Evolutionary conservation across 2,329 filamentous ascomycete species (phyloP), one percentile per base, ranked within the genome.

Genomic region (Akanthomyces uredinophilus): DNA sequence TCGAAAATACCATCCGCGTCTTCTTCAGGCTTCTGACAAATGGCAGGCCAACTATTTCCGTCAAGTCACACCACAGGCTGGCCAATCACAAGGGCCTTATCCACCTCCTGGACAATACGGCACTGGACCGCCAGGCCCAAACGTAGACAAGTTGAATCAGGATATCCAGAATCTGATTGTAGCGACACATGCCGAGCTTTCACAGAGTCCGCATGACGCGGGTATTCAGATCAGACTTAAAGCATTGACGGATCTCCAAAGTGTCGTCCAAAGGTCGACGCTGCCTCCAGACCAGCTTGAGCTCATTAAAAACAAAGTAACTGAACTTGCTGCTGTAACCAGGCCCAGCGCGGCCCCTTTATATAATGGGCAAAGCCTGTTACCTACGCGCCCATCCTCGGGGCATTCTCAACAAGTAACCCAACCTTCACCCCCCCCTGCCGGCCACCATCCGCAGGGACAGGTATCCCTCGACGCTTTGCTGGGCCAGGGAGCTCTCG

Each of bases 291-390:
- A 93, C 71, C 90, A 96, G 78, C 83, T 96, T 72, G 87, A 90
- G 76, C 85, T 90, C 74, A 90, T 96, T 76, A 91, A 89, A 76
- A 87, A 89, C 73, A 91, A 95, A 83, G 87, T 97, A 75, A 87
- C 89, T 74, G 86, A 87, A 75, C 83, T 96, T 74, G 84, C 74
- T 75, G 71, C 86, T 81, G 77, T 84, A 84, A 83, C 82, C 71
- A 82, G 80, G 74, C 70, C 67, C 44, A 70, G 70, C 65, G 66
- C 71, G 61, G 64, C 71, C 63, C 43, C 51, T 29, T 47, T 43
- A 54, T 54, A 61, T 22, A 22, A 29, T 29, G 59, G 59, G 27
- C 68, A 72, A 59, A 53, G 27, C 20, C 67, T 72, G 53, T 66
- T 70, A 35, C 68, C 71, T 64, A 68, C 70, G 44, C 50, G 11